phyloP scores from a whole-genome alignment of 352 stramenopile species.

The Pythium sp. region DNA sequence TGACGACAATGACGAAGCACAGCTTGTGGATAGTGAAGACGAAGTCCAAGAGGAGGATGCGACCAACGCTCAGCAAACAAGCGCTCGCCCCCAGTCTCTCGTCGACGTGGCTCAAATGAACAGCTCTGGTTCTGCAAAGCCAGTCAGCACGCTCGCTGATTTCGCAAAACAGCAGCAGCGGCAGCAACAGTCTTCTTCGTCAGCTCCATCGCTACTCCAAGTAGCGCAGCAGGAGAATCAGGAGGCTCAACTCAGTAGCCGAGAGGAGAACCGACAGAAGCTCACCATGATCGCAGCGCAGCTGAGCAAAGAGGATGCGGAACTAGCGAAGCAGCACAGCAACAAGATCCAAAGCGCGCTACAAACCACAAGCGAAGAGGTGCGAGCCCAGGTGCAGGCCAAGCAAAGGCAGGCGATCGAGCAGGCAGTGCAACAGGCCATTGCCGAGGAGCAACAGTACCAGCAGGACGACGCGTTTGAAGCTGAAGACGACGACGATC shows the following conservation, averaged over 20 bases:
- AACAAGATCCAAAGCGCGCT: constrained; percentile 28
- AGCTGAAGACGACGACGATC: too few relatives aligned
- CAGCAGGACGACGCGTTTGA: too few relatives aligned
- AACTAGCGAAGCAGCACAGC: constrained; percentile 15
- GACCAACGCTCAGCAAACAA: background rate
- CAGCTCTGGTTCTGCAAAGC: background rate
- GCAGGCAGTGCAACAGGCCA: constrained; percentile 29
- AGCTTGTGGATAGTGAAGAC: constrained; percentile 31
- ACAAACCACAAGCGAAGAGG: constrained; percentile 20
- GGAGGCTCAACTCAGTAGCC: background rate
- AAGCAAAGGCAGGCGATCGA: constrained; percentile 26
- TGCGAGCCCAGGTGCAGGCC: constrained; percentile 27
- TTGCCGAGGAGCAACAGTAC: constrained; percentile 39
- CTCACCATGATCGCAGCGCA: constrained; percentile 29
- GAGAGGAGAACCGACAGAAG: background rate
- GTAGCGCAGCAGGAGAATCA: constrained; percentile 18
- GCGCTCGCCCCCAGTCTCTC: background rate
- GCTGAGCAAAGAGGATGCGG: constrained; percentile 36
- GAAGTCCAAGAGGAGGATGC: constrained; percentile 16
- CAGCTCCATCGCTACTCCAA: constrained; percentile 19
- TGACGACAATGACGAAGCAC: constrained; percentile 24
- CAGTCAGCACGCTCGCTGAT: constrained; percentile 20
- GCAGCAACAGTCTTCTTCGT: background rate
- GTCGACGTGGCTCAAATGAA: background rate
- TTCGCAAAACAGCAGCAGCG: constrained; percentile 32